Conservation (phyloP, 2,329 filamentous ascomycete species). For the Colletotrichum tropicicola region DNA sequence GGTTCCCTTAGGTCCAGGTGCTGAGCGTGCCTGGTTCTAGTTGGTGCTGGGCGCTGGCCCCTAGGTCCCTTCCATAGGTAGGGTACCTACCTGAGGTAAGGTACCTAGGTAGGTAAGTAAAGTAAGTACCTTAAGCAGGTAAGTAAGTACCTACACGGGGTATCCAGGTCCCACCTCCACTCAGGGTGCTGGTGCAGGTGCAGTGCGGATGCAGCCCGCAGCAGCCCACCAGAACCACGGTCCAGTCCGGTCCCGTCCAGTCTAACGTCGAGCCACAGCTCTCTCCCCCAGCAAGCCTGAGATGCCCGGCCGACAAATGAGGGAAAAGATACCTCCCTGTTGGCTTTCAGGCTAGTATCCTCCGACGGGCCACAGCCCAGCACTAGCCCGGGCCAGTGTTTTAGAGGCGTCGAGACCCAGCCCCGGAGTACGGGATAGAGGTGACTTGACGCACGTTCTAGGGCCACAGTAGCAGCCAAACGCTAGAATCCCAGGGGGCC, state of each 20-base stretch:
- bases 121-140: not conserved
- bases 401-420: slow-evolving; percentile 23
- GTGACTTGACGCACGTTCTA: slow-evolving; percentile 28
- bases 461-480: slow-evolving; percentile 14
- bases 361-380: slow-evolving; percentile 12
- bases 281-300: not conserved
- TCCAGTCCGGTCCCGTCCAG: slow-evolving; percentile 25
- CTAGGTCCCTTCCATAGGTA: no score
- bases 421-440: slow-evolving; percentile 18
- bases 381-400: slow-evolving; percentile 28
- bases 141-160: not conserved
- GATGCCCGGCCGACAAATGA: slow-evolving; percentile 11
- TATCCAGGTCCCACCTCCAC: not conserved
- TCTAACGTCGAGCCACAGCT: slow-evolving; percentile 15
- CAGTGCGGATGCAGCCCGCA: slow-evolving; percentile 1
- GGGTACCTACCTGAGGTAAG: not conserved
- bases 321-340: no score
- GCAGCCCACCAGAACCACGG: slow-evolving; percentile 17
- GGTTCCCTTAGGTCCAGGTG: no score
- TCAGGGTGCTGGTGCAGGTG: not conserved
- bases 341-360: not conserved
- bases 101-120: not conserved
- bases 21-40: not conserved
- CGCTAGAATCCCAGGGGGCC: slow-evolving; percentile 8
- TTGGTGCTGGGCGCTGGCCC: not conserved